Conservation (phyloP, 176 grass and related monocot species). For the sorghum (Sorghum bicolor) region DNA sequence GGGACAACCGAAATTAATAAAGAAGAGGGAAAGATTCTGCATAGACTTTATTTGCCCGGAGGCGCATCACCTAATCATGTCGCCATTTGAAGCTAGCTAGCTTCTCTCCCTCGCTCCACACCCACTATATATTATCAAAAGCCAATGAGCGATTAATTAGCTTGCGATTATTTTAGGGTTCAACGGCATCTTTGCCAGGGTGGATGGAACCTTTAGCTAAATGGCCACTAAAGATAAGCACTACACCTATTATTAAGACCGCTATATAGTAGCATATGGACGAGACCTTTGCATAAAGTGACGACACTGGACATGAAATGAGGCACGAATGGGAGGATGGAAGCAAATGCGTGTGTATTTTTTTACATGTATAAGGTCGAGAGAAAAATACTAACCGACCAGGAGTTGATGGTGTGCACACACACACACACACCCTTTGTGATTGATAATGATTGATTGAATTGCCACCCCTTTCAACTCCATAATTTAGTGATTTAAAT, state of each 20-base stretch:
- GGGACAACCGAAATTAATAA: not conserved
- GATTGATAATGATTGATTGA: slow-evolving; percentile 57
- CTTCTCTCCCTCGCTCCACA: not conserved
- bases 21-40: slow-evolving; percentile 27
- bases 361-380: not conserved
- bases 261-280: slow-evolving; percentile 31
- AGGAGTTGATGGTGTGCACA: slow-evolving; percentile 32
- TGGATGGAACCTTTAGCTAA: slow-evolving; percentile 39
- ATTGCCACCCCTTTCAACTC: slow-evolving; percentile 38
- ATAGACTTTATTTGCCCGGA: slow-evolving; percentile 51
- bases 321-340: slow-evolving; percentile 29
- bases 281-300: slow-evolving; percentile 44
- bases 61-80: slow-evolving; percentile 57
- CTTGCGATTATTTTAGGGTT: slow-evolving; percentile 48
- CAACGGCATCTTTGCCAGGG: slow-evolving; percentile 47
- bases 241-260: slow-evolving; percentile 46
- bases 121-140: slow-evolving; percentile 43
- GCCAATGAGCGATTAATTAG: slow-evolving; percentile 19
- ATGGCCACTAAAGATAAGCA: slow-evolving; percentile 55
- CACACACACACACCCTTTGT: not conserved
- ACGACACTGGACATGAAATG: slow-evolving; percentile 33
- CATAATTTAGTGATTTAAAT: slow-evolving; percentile 30
- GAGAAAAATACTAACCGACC: slow-evolving; percentile 54
- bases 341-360: slow-evolving; percentile 17
- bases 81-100: slow-evolving; percentile 33